Conservation (phyloP, 2,329 filamentous ascomycete species). For the Dactylellina leptospora region DNA sequence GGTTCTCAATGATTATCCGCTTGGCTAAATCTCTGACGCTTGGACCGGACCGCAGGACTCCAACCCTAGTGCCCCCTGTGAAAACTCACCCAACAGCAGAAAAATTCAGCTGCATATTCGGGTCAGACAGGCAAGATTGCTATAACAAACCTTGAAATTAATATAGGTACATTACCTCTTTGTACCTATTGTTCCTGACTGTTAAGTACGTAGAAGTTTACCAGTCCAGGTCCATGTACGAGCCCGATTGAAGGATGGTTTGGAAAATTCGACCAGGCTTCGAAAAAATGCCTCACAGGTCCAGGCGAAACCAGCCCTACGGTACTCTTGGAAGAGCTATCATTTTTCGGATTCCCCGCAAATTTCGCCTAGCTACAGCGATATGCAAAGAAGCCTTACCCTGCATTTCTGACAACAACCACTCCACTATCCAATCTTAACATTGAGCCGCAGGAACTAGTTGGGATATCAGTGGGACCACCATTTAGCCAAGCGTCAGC, state of each 20-base stretch:
- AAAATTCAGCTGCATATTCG: conserved; percentile 41
- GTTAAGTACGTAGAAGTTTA: background rate
- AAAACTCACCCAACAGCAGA: conserved; percentile 1
- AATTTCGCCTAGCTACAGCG: conserved; percentile 29
- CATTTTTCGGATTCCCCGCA: conserved; percentile 44
- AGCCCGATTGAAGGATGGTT: too few relatives aligned
- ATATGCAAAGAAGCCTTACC: conserved; percentile 18
- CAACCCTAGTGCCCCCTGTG: too few relatives aligned
- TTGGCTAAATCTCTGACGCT: conserved; percentile 37
- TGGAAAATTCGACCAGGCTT: too few relatives aligned
- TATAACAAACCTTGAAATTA: conserved; percentile 18
- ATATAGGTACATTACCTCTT: conserved; percentile 35
- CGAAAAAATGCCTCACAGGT: conserved; percentile 45
- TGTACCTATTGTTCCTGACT: conserved; percentile 1
- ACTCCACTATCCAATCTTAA: conserved; percentile 19
- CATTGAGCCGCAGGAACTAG: conserved; percentile 35
- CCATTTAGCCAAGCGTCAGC: conserved; percentile 13
- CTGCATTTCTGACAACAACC: conserved; percentile 21
- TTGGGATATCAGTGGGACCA: background rate
- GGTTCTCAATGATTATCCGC: conserved; percentile 28
- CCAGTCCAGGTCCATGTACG: too few relatives aligned
- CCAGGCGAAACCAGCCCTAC: conserved; percentile 47
- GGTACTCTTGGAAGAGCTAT: conserved; percentile 4
- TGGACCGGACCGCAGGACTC: conserved; percentile 10
- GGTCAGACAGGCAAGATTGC: conserved; percentile 18